Conservation (phyloP, 345 rosid genomes). For the Brassica carinata region DNA sequence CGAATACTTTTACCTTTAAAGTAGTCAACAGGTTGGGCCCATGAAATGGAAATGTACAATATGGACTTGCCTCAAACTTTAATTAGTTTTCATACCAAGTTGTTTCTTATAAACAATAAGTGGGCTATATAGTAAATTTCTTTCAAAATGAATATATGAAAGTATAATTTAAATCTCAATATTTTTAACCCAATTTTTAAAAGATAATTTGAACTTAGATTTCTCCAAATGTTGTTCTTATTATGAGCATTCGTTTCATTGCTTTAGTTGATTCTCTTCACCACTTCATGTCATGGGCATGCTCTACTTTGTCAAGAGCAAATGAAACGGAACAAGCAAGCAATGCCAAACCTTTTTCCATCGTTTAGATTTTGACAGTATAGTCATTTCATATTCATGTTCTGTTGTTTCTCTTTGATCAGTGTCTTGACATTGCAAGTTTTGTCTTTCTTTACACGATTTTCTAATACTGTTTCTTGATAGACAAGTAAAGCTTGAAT, state of each 20-base stretch:
- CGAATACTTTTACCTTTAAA: no score
- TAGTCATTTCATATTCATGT: conserved; percentile 17
- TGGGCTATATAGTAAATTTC: not conserved
- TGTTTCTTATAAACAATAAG: not conserved
- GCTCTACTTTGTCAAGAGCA: conserved; percentile 64
- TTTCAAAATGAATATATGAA: not conserved
- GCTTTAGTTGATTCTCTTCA: conserved; percentile 57
- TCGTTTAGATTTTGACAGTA: conserved; percentile 11
- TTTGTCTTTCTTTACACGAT: no score
- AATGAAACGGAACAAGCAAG: conserved; percentile 19
- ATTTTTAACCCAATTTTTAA: not conserved
- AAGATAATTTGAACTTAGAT: not conserved
- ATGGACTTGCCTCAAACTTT: not conserved
- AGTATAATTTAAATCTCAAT: not conserved
- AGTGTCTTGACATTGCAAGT: not conserved
- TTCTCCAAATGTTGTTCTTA: conserved; percentile 81
- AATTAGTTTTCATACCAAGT: not conserved
- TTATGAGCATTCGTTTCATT: conserved; percentile 93
- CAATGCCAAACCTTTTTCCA: not conserved
- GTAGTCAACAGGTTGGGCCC: not conserved
- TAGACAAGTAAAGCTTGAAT: not conserved
- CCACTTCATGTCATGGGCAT: conserved; percentile 86
- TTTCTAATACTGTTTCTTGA: no score
- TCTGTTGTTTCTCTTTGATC: conserved; percentile 13
- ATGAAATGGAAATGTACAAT: not conserved